These are phyloP conservation scores for Eleusine coracana DNA, from an alignment of 176 grass and related monocot genomes.

Conservation along the genomic window DNA sequence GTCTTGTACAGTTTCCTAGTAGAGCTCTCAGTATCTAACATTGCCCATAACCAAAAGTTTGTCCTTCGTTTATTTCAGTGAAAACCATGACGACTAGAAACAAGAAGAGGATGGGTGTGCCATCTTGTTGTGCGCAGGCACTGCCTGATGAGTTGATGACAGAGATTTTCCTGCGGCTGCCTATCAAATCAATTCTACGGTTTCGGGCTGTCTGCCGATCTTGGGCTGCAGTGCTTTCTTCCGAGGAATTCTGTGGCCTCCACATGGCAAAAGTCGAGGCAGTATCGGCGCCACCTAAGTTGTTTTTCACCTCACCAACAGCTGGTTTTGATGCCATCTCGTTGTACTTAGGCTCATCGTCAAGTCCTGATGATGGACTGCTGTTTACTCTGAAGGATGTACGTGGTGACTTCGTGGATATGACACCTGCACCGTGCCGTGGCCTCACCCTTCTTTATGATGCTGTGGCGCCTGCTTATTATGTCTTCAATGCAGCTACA, in stretches of 20 bases:
- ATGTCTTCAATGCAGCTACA: slow-evolving; percentile 29
- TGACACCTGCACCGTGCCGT: not conserved
- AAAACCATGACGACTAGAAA: not conserved
- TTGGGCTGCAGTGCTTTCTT: slow-evolving; percentile 28
- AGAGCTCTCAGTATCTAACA: not conserved
- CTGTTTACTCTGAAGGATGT: slow-evolving; percentile 14
- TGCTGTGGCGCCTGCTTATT: not conserved
- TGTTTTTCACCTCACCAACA: not conserved
- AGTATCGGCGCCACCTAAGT: not conserved
- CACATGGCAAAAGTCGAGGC: not conserved
- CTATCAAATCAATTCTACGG: slow-evolving; percentile 5
- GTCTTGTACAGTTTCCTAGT: no score
- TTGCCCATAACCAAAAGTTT: not conserved
- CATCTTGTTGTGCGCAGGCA: not conserved
- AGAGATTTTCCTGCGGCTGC: slow-evolving; percentile 23
- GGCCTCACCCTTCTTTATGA: slow-evolving; percentile 35
- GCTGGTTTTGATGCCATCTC: not conserved
- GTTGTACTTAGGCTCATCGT: not conserved
- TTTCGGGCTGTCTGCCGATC: not conserved
- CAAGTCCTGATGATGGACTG: not conserved
- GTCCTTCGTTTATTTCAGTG: not conserved
- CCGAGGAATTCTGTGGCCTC: slow-evolving; percentile 16
- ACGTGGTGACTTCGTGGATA: not conserved
- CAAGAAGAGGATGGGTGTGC: not conserved
- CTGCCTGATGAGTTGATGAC: not conserved